phyloP scores from a whole-genome alignment of 129 eudicot genomes.

The Silybum marianum region DNA sequence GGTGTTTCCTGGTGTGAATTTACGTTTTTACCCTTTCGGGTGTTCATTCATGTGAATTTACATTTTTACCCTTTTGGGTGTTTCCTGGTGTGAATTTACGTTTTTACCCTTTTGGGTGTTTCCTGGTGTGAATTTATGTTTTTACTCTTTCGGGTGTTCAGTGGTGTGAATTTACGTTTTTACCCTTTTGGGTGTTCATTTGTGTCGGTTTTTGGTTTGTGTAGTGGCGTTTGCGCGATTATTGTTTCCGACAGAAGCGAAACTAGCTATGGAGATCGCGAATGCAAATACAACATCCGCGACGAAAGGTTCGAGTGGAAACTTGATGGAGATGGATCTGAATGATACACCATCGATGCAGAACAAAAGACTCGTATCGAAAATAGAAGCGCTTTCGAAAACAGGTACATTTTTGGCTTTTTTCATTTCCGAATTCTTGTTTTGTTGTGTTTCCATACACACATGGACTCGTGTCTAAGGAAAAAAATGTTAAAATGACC shows the following conservation, averaged over 20 bases:
- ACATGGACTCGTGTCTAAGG: not conserved
- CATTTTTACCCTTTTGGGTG: not conserved
- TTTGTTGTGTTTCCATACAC: not conserved
- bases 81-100: not conserved
- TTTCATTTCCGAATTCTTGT: not conserved
- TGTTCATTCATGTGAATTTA: not conserved
- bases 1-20: no score
- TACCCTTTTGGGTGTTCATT: not conserved
- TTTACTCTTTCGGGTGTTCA: not conserved
- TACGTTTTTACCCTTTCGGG: not conserved
- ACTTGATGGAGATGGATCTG: conserved; percentile 61
- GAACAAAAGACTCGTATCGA: conserved; percentile 47
- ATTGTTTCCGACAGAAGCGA: conserved; percentile 76
- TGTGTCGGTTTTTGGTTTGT: not conserved
- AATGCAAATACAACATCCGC: conserved; percentile 54
- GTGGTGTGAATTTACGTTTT: not conserved
- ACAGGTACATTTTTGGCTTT: conserved; percentile 48
- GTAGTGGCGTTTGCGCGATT: conserved; percentile 81
- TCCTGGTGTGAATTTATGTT: not conserved
- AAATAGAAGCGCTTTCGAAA: conserved; percentile 60
- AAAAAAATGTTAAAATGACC: not conserved
- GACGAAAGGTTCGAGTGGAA: conserved; percentile 48
- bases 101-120: not conserved
- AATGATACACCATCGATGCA: conserved; percentile 63
- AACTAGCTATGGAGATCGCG: conserved; percentile 72